Base-by-base conservation (phyloP, 23 red algal genomes). In the Agarophyton chilense region DNA sequence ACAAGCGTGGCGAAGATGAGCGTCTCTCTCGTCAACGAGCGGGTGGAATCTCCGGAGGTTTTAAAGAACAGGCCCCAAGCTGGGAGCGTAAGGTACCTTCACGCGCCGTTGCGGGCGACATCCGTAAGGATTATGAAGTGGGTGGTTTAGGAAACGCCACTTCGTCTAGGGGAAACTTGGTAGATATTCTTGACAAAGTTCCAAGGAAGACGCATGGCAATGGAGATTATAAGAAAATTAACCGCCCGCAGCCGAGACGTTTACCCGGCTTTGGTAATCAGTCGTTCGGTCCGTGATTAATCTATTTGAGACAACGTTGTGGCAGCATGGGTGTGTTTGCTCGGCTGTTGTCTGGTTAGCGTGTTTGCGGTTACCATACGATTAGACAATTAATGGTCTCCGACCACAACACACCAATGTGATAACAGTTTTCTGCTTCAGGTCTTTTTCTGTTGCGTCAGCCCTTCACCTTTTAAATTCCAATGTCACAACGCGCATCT, bases 171-270 rank as follows among this genome's bases (percentile, higher is more conserved):
- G 92, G 92, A 22, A 80, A 82, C n/a, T 26, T 94, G 42, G 32
- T 51, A 4, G 92, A 94, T 65, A 89, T 94, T 73, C 83, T 94
- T 9, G 63, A 53, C 55, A 94, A 89, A 83, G 92, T 94, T 38
- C 92, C 92, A 13, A n/a, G 84, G 17, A 67, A 54, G n/a, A 73
- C 52, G 12, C 52, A 71, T 34, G 92, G 92, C n/a, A 68, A 45
- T 9, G 74, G 35, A 2, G 81, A 80, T 10, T 94, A 94, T 38
- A 82, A 86, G 84, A 80, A 71, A 28, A 73, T 68, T n/a, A 79
- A 80, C 34, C 78, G 91, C 51, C 91, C 91, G 26, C 38, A 51
- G 29, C 91, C 91, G 55, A 49, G 54, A 40, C 58, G 72, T 39
- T 40, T 55, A 31, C 51, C 65, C 19, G 91, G 91, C 26, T 94